Base-by-base conservation (phyloP, 164 flowering plant species). In the Umbilicus rupestris region DNA sequence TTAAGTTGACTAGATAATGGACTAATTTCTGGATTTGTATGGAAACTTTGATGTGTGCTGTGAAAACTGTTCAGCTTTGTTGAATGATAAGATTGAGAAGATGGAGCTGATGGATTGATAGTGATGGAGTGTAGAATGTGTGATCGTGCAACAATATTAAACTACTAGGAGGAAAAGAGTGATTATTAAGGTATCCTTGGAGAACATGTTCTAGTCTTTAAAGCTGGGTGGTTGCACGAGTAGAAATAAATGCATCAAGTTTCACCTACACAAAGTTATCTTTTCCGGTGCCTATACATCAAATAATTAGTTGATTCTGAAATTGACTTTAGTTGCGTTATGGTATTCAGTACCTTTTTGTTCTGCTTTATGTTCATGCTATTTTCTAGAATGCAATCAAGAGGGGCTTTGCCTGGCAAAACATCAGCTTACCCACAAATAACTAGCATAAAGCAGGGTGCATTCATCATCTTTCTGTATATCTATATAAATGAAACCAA, bases 201-300 rank as follows among this genome's bases (percentile, higher is more conserved):
- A 55, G 60, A 55, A 28, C 60, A 26, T 33, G 33, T 28, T 22
- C 1, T 19, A 28, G 19, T 2, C 33, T 55, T 55, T 55, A 55
- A 55, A 55, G 33, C 60, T 52, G 60, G 16, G 33, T 26, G 31
- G 60, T 55, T 55, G 60, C 29, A 55, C 28, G 60, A 55, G 33
- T 28, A 55, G 29, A 28, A 17, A 55, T 50, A 30, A 55, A 55
- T 55, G 60, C 60, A 55, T 55, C 60, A 3, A 26, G 60, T 55
- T 22, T 52, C 60, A 55, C 33, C 35, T 11, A 12, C 33, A 55
- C 33, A 5, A 17, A 11, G 24, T 10, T 24, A 24, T 52, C 15
- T 52, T 14, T 55, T 55, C 29, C 6, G 12, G 1, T 28, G n/a
- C n/a, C n/a, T n/a, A n/a, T n/a, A n/a, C n/a, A n/a, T n/a, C 5